A percentile compares a stretch with the other conserved stretches of the same genome.
Evolutionary conservation across 192 early-diverging fungal genomes (phyloP).

Genomic region (Chytriomyces sp.): DNA sequence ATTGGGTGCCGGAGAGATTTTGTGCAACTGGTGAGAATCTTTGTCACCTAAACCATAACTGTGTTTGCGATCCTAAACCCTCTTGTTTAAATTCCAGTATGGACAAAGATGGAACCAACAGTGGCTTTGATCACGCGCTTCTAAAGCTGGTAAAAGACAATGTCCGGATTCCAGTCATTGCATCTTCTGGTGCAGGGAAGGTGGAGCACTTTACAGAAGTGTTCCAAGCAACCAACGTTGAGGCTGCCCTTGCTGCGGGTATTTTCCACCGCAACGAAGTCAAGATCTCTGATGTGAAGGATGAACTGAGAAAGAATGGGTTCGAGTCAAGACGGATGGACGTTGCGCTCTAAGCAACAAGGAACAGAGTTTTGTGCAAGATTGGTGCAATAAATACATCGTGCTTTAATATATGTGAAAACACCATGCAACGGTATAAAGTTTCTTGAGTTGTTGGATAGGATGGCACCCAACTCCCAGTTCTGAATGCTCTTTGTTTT

Average conservation of each 20-base stretch:
- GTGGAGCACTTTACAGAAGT: conserved; percentile 88
- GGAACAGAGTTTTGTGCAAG: too few relatives aligned
- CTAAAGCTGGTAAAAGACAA: conserved; percentile 77
- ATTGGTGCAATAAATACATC: too few relatives aligned
- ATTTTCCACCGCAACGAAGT: conserved; percentile 98
- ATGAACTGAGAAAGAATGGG: conserved; percentile 58
- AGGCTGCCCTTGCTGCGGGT: conserved; percentile 96
- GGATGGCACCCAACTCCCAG: too few relatives aligned
- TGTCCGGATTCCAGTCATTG: conserved; percentile 96
- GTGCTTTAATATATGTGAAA: too few relatives aligned
- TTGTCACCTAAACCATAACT: too few relatives aligned
- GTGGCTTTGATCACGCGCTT: conserved; percentile 92
- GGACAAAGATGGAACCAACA: conserved; percentile 98
- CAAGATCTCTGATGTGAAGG: conserved; percentile 85
- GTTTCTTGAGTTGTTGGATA: too few relatives aligned
- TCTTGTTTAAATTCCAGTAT: conserved; percentile 56
- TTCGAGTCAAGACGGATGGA: conserved; percentile 35
- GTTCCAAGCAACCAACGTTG: conserved; percentile 83
- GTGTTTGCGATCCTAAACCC: too few relatives aligned
- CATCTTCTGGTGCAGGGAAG: conserved; percentile 90
- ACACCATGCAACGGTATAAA: too few relatives aligned
- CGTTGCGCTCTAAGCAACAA: not conserved
- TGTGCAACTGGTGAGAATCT: conserved; percentile 80
- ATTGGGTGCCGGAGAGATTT: conserved; percentile 95
- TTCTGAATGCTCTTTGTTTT: too few relatives aligned